phyloP scores from a whole-genome alignment of 164 flowering plant genomes.

The Warburgia ugandensis region DNA sequence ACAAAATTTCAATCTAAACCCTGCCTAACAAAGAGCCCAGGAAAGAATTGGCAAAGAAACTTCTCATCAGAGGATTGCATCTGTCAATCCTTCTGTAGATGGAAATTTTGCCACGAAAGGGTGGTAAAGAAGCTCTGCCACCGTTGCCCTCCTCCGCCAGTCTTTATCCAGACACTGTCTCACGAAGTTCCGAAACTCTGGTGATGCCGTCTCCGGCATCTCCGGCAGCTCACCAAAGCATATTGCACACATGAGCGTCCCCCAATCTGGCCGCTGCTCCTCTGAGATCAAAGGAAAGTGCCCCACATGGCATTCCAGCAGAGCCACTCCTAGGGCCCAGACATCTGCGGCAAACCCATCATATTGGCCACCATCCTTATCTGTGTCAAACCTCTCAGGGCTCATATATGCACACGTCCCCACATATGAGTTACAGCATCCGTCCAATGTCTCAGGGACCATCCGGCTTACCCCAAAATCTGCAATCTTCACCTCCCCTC shows the following conservation, averaged over 20 bases:
- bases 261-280: slow-evolving; percentile 44
- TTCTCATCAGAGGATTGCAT: background rate
- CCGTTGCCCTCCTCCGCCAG: slow-evolving; percentile 44
- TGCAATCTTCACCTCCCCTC: slow-evolving; percentile 47
- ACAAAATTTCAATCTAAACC: no score
- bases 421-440: slow-evolving; percentile 14
- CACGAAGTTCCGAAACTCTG: slow-evolving; percentile 40
- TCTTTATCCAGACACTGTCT: slow-evolving; percentile 47
- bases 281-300: slow-evolving; percentile 31
- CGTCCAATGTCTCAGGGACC: slow-evolving; percentile 14
- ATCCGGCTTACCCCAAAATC: slow-evolving; percentile 52
- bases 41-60: background rate
- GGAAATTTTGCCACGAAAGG: slow-evolving; percentile 30
- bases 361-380: slow-evolving; percentile 21
- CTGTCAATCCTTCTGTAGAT: slow-evolving; percentile 1
- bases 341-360: slow-evolving; percentile 47
- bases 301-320: slow-evolving; percentile 41
- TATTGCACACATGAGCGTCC: slow-evolving; percentile 48
- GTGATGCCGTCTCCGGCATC: slow-evolving; percentile 34
- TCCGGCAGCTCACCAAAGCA: slow-evolving; percentile 39
- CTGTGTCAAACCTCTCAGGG: slow-evolving; percentile 51
- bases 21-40: no score
- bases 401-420: slow-evolving; percentile 71
- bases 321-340: slow-evolving; percentile 49
- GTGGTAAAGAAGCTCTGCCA: slow-evolving; percentile 40